Conservation (phyloP, 2,329 filamentous ascomycete species). For the Didymella segeticola region DNA sequence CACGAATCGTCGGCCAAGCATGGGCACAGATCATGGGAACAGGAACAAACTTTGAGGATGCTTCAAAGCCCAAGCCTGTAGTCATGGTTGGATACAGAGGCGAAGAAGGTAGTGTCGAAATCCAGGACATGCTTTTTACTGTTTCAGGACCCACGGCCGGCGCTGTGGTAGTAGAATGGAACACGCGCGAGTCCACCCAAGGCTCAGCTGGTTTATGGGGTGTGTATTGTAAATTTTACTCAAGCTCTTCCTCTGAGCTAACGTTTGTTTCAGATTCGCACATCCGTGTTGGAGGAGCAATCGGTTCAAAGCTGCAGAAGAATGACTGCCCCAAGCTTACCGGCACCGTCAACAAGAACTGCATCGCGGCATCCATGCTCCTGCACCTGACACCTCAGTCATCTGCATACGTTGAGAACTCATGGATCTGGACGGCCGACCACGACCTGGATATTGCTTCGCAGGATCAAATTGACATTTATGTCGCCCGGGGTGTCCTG, state of each 20-base stretch:
- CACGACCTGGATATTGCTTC: conserved; percentile 41
- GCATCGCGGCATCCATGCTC: conserved; percentile 35
- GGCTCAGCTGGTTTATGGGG: conserved; percentile 27
- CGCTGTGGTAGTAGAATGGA: conserved; percentile 74
- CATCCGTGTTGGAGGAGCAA: conserved; percentile 17
- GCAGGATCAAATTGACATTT: not conserved
- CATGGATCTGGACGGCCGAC: conserved; percentile 63
- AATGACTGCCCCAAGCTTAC: not conserved
- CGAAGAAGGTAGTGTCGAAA: conserved; percentile 24
- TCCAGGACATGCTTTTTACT: conserved; percentile 31
- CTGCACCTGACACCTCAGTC: conserved; percentile 58
- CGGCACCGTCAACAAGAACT: not conserved
- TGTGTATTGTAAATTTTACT: no score
- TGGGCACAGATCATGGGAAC: conserved; percentile 24
- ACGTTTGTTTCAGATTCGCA: no score
- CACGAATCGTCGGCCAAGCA: conserved; percentile 23
- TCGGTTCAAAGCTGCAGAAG: not conserved
- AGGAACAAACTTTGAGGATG: conserved; percentile 23
- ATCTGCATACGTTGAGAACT: conserved; percentile 62
- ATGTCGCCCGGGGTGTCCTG: conserved; percentile 71
- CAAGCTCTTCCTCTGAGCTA: no score
- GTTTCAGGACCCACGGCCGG: conserved; percentile 66
- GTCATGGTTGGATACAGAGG: conserved; percentile 26
- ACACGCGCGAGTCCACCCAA: conserved; percentile 54
- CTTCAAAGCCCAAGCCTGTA: conserved; percentile 20